A percentile compares a stretch with the other conserved stretches of the same genome.
Evolutionary conservation across 768 basidiomycete species (phyloP).

Genomic region (Paxillus ammoniavirescens): DNA sequence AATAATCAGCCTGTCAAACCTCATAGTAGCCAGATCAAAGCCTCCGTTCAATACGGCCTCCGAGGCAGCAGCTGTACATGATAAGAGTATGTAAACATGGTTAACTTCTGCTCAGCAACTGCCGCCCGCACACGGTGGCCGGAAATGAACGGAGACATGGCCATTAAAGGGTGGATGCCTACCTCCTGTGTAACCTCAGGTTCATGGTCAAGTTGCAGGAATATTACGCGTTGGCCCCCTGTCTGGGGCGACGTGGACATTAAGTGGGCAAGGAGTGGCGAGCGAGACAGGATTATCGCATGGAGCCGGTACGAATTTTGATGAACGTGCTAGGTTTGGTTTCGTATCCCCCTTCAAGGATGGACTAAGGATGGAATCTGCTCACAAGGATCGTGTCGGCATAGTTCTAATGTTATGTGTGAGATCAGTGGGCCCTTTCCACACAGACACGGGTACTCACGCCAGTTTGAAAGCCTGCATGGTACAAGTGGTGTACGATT

Average conservation of each 20-base stretch:
- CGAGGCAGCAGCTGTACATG: slow-evolving; percentile 15
- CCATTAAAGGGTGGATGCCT: slow-evolving; percentile 29
- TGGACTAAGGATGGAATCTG: slow-evolving; percentile 12
- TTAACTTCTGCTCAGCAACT: slow-evolving; percentile 16
- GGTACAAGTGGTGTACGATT: slow-evolving; percentile 76
- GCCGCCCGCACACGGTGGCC: slow-evolving; percentile 26
- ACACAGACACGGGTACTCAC: slow-evolving; percentile 45
- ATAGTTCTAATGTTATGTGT: slow-evolving; percentile 57
- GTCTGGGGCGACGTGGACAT: slow-evolving; percentile 79
- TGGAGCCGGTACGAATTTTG: slow-evolving; percentile 76
- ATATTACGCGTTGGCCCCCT: slow-evolving; percentile 64
- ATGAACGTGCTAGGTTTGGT: slow-evolving; percentile 58
- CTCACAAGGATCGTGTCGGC: slow-evolving; percentile 77
- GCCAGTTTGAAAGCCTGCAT: slow-evolving; percentile 78
- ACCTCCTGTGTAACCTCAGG: slow-evolving; percentile 86
- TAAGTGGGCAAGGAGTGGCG: slow-evolving; percentile 83
- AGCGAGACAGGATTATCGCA: slow-evolving; percentile 83
- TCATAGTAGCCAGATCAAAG: slow-evolving; percentile 7
- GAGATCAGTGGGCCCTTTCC: slow-evolving; percentile 8
- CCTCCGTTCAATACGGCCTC: slow-evolving; percentile 19
- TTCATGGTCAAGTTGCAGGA: slow-evolving; percentile 73
- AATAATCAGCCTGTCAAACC: slow-evolving; percentile 18
- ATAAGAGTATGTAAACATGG: slow-evolving; percentile 18
- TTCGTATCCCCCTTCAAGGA: slow-evolving; percentile 10
- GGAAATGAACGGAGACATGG: slow-evolving; percentile 28